These are phyloP conservation scores for Saraca asoca DNA, from an alignment of 331 rosid species.

Conservation along the genomic window DNA sequence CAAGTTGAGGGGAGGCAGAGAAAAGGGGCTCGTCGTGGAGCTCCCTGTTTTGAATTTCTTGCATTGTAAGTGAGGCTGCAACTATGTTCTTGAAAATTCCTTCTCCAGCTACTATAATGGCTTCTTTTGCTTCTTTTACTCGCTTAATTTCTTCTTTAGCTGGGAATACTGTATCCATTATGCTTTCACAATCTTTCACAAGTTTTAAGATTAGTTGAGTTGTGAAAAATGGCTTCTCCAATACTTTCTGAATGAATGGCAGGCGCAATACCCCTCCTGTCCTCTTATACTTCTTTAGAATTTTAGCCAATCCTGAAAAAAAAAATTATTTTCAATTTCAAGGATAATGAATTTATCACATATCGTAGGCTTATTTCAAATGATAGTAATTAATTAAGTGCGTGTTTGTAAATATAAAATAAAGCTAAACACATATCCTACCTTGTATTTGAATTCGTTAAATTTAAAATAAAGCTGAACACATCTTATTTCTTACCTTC, in stretches of 20 bases:
- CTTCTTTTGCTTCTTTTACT: slow-evolving; percentile 46
- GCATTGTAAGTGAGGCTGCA: slow-evolving; percentile 73
- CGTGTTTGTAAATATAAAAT: too few species aligned
- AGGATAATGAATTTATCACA: neutral
- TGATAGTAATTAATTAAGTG: neutral
- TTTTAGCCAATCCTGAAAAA: slow-evolving; percentile 72
- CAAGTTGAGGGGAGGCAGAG: slow-evolving; percentile 83
- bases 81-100: slow-evolving; percentile 84
- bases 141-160: slow-evolving; percentile 47
- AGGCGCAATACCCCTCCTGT: slow-evolving; percentile 69
- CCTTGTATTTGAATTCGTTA: too few species aligned
- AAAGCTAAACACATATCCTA: too few species aligned
- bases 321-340: neutral
- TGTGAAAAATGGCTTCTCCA: slow-evolving; percentile 79
- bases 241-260: slow-evolving; percentile 74
- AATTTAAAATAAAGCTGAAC: too few species aligned
- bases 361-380: too few species aligned
- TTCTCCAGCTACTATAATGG: slow-evolving; percentile 55
- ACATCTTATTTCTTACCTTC: too few species aligned
- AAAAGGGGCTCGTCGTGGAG: slow-evolving; percentile 70
- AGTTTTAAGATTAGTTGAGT: slow-evolving; percentile 76
- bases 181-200: slow-evolving; percentile 76
- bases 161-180: slow-evolving; percentile 69
- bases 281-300: slow-evolving; percentile 86
- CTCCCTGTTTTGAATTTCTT: slow-evolving; percentile 78